Conservation (phyloP, 768 basidiomycete genomes). For the Lactifluus rugatus region DNA sequence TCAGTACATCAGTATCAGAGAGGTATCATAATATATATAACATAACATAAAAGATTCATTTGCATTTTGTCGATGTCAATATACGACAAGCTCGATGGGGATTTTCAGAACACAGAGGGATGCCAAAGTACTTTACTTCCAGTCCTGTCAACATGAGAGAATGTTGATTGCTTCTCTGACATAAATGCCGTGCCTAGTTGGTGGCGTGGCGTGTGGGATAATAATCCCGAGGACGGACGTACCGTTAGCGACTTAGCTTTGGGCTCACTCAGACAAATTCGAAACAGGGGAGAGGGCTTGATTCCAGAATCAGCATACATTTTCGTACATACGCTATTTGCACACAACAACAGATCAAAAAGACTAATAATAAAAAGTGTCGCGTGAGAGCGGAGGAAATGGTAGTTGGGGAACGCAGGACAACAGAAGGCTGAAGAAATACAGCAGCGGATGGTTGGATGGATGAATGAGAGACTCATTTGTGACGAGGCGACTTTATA, state of each 20-base stretch:
- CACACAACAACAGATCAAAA: neutral
- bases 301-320: neutral
- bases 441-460: conserved; percentile 3
- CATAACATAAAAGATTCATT: too few species aligned
- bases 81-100: too few species aligned
- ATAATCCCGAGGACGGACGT: neutral
- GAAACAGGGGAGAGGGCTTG: neutral
- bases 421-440: neutral
- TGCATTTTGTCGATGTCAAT: too few species aligned
- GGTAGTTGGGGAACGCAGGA: neutral
- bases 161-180: too few species aligned
- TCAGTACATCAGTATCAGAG: too few species aligned
- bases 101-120: too few species aligned
- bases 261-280: neutral
- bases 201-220: too few species aligned
- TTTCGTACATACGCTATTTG: conserved; percentile 5
- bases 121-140: too few species aligned
- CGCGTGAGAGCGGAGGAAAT: neutral
- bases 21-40: too few species aligned
- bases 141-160: too few species aligned
- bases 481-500: neutral
- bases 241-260: too few species aligned
- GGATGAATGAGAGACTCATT: conserved; percentile 2
- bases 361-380: neutral
- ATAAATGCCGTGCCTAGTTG: too few species aligned